Conservation (phyloP, 176 grass and related monocot species). For the Lolium multiflorum region DNA sequence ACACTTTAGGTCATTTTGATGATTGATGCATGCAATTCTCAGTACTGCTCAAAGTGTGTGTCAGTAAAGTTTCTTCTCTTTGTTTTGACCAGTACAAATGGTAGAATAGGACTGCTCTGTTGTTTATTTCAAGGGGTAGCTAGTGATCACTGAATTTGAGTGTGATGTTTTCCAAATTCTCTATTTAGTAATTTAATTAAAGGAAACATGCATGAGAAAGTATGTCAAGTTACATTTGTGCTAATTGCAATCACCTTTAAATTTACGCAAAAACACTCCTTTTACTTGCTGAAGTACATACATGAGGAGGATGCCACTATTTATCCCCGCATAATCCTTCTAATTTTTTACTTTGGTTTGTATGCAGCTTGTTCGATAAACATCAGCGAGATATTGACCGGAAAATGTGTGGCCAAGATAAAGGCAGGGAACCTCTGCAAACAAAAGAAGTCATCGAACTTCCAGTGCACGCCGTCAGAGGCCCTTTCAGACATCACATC, state of each 20-base stretch:
- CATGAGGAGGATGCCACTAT: background rate
- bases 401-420: slow-evolving; percentile 79
- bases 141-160: background rate
- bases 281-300: slow-evolving; percentile 3
- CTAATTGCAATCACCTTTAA: background rate
- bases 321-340: background rate
- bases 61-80: background rate
- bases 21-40: slow-evolving; percentile 16
- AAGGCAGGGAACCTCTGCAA: slow-evolving; percentile 48
- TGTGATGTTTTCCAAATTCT: background rate
- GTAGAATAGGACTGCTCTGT: background rate
- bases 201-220: background rate
- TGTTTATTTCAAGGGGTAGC: background rate
- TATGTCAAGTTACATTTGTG: background rate
- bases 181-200: background rate
- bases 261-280: background rate
- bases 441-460: slow-evolving; percentile 37
- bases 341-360: slow-evolving; percentile 26
- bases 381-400: slow-evolving; percentile 76
- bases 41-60: background rate
- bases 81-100: background rate
- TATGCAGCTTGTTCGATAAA: slow-evolving; percentile 67
- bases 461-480: slow-evolving; percentile 54
- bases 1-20: background rate
- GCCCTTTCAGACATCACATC: slow-evolving; percentile 63